These are phyloP conservation scores for Hansenula sp. DNA, from an alignment of 1,139 yeast genomes.

Conservation along the genomic window DNA sequence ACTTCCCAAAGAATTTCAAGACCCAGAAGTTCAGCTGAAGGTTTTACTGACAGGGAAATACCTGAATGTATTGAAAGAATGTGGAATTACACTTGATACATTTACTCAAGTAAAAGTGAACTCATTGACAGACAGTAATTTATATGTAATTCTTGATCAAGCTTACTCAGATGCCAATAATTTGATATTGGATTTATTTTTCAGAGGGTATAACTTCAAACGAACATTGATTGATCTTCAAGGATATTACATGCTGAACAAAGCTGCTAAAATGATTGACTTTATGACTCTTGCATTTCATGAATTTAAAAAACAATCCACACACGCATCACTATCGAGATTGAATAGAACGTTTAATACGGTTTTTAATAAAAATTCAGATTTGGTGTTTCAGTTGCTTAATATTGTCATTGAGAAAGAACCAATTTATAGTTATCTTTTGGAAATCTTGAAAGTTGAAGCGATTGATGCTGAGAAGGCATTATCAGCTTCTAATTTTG, in stretches of 20 bases:
- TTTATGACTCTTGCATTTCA: constrained; percentile 36
- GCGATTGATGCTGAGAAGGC: constrained; percentile 60
- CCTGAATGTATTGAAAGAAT: constrained; percentile 61
- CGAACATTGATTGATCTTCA: constrained; percentile 45
- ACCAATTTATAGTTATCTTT: constrained; percentile 53
- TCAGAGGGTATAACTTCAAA: constrained; percentile 55
- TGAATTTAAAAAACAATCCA: constrained; percentile 36
- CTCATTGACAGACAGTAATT: constrained; percentile 53
- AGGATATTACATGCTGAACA: constrained; percentile 46
- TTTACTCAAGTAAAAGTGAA: constrained; percentile 26
- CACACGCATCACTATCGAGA: constrained; percentile 33
- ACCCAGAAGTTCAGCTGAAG: constrained; percentile 54
- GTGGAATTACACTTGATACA: constrained; percentile 18
- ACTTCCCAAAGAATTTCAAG: constrained; percentile 58
- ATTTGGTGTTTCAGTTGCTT: constrained; percentile 24
- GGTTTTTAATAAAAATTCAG: constrained; percentile 8
- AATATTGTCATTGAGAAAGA: constrained; percentile 26
- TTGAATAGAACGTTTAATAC: constrained; percentile 29
- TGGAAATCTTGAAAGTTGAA: constrained; percentile 58
- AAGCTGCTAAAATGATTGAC: constrained; percentile 22
- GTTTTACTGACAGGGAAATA: constrained; percentile 82
- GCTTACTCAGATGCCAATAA: constrained; percentile 71
- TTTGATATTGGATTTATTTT: constrained; percentile 51
- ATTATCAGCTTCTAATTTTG: constrained; percentile 35
- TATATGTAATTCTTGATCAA: constrained; percentile 52